Evolutionary conservation across 73 alveolate genomes (phyloP).

Genomic region (Tetrahymena thermophila): DNA sequence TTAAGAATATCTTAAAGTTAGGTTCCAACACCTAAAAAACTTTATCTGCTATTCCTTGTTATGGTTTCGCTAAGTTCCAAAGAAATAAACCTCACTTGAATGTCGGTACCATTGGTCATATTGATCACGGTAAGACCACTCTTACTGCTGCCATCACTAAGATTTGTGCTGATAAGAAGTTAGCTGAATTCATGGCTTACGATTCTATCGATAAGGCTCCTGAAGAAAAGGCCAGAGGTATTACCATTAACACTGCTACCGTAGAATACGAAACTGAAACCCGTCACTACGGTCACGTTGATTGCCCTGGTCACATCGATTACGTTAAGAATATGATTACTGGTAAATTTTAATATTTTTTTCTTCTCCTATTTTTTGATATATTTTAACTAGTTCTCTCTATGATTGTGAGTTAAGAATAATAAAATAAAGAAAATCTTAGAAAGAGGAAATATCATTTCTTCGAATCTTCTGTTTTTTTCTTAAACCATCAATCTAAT

Average conservation of each 20-base stretch:
- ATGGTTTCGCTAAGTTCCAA: conserved; percentile 65
- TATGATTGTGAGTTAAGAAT: not conserved
- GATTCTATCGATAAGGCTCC: conserved; percentile 82
- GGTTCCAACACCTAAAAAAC: not conserved
- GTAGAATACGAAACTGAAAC: conserved; percentile 79
- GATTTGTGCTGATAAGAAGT: conserved; percentile 45
- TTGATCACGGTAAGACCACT: conserved; percentile 96
- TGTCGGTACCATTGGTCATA: conserved; percentile 94
- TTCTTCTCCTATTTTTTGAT: not conserved
- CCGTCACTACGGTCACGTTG: conserved; percentile 93
- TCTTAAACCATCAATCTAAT: not conserved
- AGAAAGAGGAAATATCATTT: not conserved
- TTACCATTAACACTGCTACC: conserved; percentile 92
- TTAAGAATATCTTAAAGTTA: not conserved
- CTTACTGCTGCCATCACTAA: conserved; percentile 93
- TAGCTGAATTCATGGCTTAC: conserved; percentile 63
- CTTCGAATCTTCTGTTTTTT: conserved; percentile 1
- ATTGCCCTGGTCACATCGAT: conserved; percentile 97
- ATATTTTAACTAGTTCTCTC: not conserved
- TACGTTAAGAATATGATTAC: conserved; percentile 95
- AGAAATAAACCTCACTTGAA: conserved; percentile 89
- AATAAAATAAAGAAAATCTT: not conserved
- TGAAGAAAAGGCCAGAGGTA: conserved; percentile 91
- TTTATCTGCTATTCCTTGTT: not conserved
- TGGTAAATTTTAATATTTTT: conserved; percentile 24